A percentile compares a stretch with the other conserved stretches of the same genome.
These are phyloP conservation scores for Penicillium riverlandense DNA, from an alignment of 495 filamentous ascomycete genomes.

Conservation along the genomic window DNA sequence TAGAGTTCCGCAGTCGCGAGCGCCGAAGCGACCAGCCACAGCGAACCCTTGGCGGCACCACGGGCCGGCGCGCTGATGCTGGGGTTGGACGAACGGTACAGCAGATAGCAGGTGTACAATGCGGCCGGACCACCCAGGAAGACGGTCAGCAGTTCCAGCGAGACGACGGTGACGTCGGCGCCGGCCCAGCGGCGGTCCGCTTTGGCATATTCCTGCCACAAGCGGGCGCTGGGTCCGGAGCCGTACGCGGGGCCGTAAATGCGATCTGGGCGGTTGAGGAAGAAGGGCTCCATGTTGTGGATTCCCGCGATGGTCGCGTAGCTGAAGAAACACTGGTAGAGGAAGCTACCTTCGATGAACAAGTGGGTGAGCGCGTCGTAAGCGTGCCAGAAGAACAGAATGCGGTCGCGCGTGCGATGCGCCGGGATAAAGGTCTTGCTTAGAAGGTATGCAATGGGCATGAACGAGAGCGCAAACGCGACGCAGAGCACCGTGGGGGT, in stretches of 20 bases:
- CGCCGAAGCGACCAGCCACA: slow-evolving; percentile 63
- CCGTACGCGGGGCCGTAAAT: slow-evolving; percentile 71
- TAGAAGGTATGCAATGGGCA: slow-evolving; percentile 44
- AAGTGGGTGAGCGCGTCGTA: slow-evolving; percentile 89
- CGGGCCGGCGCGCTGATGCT: slow-evolving; percentile 8
- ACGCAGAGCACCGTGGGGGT: slow-evolving; percentile 46
- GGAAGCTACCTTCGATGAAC: slow-evolving; percentile 80
- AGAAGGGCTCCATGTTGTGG: slow-evolving; percentile 38
- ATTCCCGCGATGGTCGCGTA: slow-evolving; percentile 40
- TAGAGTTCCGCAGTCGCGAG: slow-evolving; percentile 93
- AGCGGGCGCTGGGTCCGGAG: slow-evolving; percentile 50
- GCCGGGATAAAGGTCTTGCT: slow-evolving; percentile 38
- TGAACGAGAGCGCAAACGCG: slow-evolving; percentile 43
- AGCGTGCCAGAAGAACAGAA: slow-evolving; percentile 90
- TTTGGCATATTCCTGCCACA: slow-evolving; percentile 93
- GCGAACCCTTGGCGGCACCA: slow-evolving; percentile 42
- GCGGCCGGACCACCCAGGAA: slow-evolving; percentile 68
- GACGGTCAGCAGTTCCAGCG: slow-evolving; percentile 81
- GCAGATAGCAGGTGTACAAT: slow-evolving; percentile 59
- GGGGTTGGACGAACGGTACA: slow-evolving; percentile 30
- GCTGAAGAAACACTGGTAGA: slow-evolving; percentile 88
- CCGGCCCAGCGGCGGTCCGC: slow-evolving; percentile 79
- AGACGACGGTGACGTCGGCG: slow-evolving; percentile 71
- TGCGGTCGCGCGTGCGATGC: slow-evolving; percentile 44
- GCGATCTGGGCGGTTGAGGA: slow-evolving; percentile 45